Evolutionary conservation across 2,329 filamentous ascomycete species (phyloP).

Genomic region (Allantophomopsis cytisporea): DNA sequence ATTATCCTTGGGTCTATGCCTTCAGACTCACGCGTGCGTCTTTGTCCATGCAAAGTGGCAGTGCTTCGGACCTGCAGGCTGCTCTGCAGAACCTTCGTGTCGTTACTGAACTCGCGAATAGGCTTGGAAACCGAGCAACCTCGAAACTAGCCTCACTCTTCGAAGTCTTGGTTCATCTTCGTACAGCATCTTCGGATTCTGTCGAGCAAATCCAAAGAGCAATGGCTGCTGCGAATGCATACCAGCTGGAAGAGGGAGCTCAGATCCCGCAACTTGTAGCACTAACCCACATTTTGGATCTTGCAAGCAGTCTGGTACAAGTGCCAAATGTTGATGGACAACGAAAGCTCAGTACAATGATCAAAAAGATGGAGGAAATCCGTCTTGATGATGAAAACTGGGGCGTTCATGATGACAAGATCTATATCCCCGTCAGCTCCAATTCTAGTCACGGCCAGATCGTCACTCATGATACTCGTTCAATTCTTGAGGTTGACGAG

Average conservation of each 20-base stretch:
- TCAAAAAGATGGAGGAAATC: slow-evolving; percentile 50
- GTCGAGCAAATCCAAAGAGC: slow-evolving; percentile 60
- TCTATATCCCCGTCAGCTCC: slow-evolving; percentile 38
- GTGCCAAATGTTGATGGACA: slow-evolving; percentile 41
- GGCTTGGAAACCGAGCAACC: slow-evolving; percentile 47
- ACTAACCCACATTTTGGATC: slow-evolving; percentile 53
- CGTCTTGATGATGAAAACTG: slow-evolving; percentile 22
- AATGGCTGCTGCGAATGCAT: slow-evolving; percentile 59
- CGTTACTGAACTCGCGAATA: slow-evolving; percentile 44
- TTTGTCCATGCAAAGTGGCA: slow-evolving; percentile 48
- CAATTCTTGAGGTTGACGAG: slow-evolving; percentile 34
- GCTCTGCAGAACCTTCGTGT: slow-evolving; percentile 55
- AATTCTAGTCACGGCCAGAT: slow-evolving; percentile 30
- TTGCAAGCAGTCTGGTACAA: slow-evolving; percentile 54
- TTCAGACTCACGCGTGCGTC: slow-evolving; percentile 63
- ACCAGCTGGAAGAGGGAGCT: slow-evolving; percentile 52
- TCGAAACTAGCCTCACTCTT: slow-evolving; percentile 52
- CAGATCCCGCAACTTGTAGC: slow-evolving; percentile 53
- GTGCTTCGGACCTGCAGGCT: slow-evolving; percentile 45
- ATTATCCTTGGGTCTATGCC: slow-evolving; percentile 62
- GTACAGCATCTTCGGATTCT: slow-evolving; percentile 47
- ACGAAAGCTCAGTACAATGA: slow-evolving; percentile 39
- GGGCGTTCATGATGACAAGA: slow-evolving; percentile 28
- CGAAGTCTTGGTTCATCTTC: slow-evolving; percentile 57
- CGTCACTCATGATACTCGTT: slow-evolving; percentile 42